Evolutionary conservation across 352 stramenopile species (phyloP).

Genomic region (Phytophthora europaea): DNA sequence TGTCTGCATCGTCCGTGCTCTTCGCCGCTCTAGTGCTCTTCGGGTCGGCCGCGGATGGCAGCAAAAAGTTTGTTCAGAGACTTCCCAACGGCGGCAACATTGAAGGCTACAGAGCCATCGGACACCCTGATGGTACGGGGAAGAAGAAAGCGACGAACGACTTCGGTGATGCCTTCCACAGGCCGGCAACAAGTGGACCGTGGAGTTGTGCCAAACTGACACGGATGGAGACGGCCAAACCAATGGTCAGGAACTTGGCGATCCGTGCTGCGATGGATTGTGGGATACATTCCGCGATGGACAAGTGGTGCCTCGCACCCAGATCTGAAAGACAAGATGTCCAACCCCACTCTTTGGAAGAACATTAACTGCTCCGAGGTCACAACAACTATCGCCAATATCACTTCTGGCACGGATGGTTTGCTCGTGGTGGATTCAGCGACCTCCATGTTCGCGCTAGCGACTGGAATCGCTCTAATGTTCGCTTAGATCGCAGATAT

Average conservation of each 20-base stretch:
- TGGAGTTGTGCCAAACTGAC: conserved; percentile 14
- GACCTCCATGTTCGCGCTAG: conserved; percentile 1
- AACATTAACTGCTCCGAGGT: conserved; percentile 12
- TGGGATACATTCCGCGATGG: conserved; percentile 1
- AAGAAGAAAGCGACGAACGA: conserved; percentile 1
- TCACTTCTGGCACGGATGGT: conserved; percentile 1
- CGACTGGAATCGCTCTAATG: conserved; percentile 3
- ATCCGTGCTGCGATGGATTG: conserved; percentile 7
- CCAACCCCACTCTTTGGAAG: conserved; percentile 3
- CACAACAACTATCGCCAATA: neutral
- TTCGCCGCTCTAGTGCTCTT: neutral
- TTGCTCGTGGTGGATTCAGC: neutral
- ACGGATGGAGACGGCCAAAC: conserved; percentile 18
- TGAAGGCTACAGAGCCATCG: neutral
- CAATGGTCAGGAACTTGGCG: conserved; percentile 13
- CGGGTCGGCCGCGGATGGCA: neutral
- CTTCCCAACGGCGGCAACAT: conserved; percentile 13
- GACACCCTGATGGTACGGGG: conserved; percentile 8
- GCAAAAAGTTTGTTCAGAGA: conserved; percentile 7
- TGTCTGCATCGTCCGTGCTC: conserved; percentile 11
- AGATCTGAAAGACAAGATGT: conserved; percentile 4
- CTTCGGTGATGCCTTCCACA: conserved; percentile 12
- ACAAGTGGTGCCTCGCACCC: conserved; percentile 14
- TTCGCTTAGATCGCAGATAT: conserved; percentile 5
- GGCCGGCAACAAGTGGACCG: conserved; percentile 6